Evolutionary conservation across 108 stramenopile genomes (phyloP).

Genomic region (Cyclotella sp.): DNA sequence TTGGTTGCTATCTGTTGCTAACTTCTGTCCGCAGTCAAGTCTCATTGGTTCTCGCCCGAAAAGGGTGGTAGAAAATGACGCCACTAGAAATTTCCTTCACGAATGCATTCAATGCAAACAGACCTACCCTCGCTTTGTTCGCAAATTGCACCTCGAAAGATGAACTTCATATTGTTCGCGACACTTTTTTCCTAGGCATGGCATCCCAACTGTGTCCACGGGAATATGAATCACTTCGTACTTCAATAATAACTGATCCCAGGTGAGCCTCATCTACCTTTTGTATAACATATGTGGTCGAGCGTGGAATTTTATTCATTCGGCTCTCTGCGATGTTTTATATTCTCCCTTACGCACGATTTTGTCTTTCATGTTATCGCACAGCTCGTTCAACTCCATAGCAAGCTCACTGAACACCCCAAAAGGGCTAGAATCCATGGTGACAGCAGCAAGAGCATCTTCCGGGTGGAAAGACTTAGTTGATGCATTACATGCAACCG

Average conservation of each 20-base stretch:
- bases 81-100: conserved; percentile 58
- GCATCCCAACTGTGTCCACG: conserved; percentile 74
- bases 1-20: too few species aligned
- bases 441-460: conserved; percentile 53
- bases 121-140: conserved; percentile 64
- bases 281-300: not conserved
- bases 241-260: conserved; percentile 46
- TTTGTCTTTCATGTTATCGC: not conserved
- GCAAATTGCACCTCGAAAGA: conserved; percentile 58
- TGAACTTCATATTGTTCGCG: conserved; percentile 64
- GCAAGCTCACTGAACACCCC: conserved; percentile 36
- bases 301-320: not conserved
- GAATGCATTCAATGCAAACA: conserved; percentile 67
- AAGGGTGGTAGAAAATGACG: conserved; percentile 23
- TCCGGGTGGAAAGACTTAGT: conserved; percentile 50
- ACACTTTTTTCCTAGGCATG: conserved; percentile 69
- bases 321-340: not conserved
- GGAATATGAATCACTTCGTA: conserved; percentile 64
- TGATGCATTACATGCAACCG: conserved; percentile 40
- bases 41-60: too few species aligned
- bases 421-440: conserved; percentile 46
- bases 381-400: conserved; percentile 31
- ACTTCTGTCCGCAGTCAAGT: too few species aligned
- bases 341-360: too few species aligned
- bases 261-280: not conserved